phyloP scores from a whole-genome alignment of 345 rosid genomes.

The Rubroshorea leprosula region DNA sequence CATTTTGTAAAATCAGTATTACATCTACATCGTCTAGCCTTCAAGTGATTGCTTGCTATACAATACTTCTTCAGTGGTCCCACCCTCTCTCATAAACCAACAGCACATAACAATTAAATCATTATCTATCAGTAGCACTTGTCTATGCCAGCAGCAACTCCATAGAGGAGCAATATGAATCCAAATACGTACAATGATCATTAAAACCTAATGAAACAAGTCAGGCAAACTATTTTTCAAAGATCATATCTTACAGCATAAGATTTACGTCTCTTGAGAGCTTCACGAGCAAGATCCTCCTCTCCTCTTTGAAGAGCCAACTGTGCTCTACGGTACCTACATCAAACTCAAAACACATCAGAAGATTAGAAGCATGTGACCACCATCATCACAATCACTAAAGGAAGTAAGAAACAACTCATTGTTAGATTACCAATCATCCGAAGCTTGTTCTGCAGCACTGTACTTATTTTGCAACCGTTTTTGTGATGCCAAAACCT shows the following conservation, averaged over 20 bases:
- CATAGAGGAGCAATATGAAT: background rate
- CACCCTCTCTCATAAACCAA: no score
- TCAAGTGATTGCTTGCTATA: no score
- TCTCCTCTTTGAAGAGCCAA: constrained; percentile 76
- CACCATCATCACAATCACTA: background rate
- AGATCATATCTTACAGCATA: constrained; percentile 47
- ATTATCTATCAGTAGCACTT: background rate
- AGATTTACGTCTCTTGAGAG: constrained; percentile 75
- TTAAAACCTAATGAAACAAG: background rate
- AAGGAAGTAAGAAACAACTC: constrained; percentile 8
- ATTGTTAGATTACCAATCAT: constrained; percentile 49
- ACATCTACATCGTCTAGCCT: no score
- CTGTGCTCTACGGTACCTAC: constrained; percentile 75
- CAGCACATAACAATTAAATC: no score
- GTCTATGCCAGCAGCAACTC: background rate
- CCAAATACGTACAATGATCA: background rate
- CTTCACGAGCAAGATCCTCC: constrained; percentile 87
- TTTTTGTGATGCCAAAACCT: constrained; percentile 82
- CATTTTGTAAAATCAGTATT: no score
- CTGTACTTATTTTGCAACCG: constrained; percentile 66
- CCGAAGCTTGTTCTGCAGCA: constrained; percentile 64
- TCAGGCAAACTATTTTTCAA: background rate
- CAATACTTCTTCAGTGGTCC: no score
- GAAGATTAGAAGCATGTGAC: background rate
- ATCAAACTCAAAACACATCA: constrained; percentile 11